Evolutionary conservation across 2,329 filamentous ascomycete species (phyloP), one percentile per base, ranked within the genome.

Genomic region (Calonectria multiphialidica): DNA sequence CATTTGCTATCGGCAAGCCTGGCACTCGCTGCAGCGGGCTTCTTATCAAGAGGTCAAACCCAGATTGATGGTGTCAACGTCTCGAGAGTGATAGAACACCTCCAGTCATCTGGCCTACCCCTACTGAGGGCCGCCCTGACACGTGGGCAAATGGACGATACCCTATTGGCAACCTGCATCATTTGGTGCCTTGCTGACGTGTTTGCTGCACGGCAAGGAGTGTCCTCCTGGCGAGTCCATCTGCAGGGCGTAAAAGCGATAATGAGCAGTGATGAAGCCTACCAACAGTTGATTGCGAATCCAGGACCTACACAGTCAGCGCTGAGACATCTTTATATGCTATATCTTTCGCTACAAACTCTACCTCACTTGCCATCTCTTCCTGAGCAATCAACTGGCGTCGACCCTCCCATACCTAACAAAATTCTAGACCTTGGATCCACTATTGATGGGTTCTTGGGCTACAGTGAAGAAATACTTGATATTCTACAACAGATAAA

Each of bases 141-240:
- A 12, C 66, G 71, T 9, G 74, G 76, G 1, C 73, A 78, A 15
- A 74, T 73, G n/a, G 73, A 74, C n/a, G 79, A 80, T 7, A 71
- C 75, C 3, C 9, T 80, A 0, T 67, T 81, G 5, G 78, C 77
- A 1, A 81, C 80, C 0, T 81, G 79, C 28, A 75, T 81, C 4
- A 79, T 81, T 6, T 81, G 79, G 80, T 81, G 80, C 21, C 64
- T 81, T 1, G 76, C 79, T 1, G 80, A 81, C 21, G 79, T 81
- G 0, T 81, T 81, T 10, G 73, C 78, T 0, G 78, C 74, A 0
- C 68, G 73, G 1, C 78, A 77, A 12, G 79, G 75, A 0, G 70
- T 77, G 23, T 74, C 73, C 0, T 71, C 76, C 1, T 81, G 79
- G 80, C 72, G 72, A 0, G 75, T 80, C 1, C 80, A 81, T 30